These are phyloP conservation scores for Cutaneotrichosporon sp. DNA, from an alignment of 1,284 basidiomycete genomes.

Conservation along the genomic window DNA sequence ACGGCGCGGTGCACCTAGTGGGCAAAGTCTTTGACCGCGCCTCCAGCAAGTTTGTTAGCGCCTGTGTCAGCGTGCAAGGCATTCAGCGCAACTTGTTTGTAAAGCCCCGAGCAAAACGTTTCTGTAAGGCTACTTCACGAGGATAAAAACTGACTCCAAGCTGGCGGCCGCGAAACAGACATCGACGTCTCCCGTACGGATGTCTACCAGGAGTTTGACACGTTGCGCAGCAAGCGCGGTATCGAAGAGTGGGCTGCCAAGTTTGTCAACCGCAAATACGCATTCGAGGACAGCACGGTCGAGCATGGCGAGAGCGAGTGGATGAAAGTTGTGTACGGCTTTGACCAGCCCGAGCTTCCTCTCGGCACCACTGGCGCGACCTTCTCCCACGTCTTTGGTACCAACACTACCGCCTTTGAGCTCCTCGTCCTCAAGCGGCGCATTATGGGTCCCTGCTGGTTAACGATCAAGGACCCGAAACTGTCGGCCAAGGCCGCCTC, in stretches of 20 bases:
- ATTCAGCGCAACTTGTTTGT: constrained; percentile 91
- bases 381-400: constrained; percentile 85
- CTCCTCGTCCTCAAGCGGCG: constrained; percentile 90
- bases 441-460: constrained; percentile 99
- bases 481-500: constrained; percentile 75
- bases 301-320: constrained; percentile 76
- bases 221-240: constrained; percentile 63
- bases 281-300: constrained; percentile 80
- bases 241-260: constrained; percentile 76
- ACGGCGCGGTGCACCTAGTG: constrained; percentile 68
- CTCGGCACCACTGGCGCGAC: constrained; percentile 70
- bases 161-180: constrained; percentile 65
- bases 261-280: constrained; percentile 85
- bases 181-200: constrained; percentile 62
- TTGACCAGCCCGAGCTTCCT: constrained; percentile 66
- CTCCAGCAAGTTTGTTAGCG: constrained; percentile 69
- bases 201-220: constrained; percentile 79
- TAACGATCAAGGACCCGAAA: constrained; percentile 70
- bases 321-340: constrained; percentile 87
- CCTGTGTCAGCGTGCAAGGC: constrained; percentile 77
- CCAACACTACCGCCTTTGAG: constrained; percentile 89
- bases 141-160: constrained; percentile 35
- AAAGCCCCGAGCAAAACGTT: constrained; percentile 67
- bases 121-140: constrained; percentile 51
- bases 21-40: constrained; percentile 80